A percentile compares a stretch with the other conserved stretches of the same genome.
phyloP scores from a whole-genome alignment of 1,284 basidiomycete species.

The Leccinum subrobustum region DNA sequence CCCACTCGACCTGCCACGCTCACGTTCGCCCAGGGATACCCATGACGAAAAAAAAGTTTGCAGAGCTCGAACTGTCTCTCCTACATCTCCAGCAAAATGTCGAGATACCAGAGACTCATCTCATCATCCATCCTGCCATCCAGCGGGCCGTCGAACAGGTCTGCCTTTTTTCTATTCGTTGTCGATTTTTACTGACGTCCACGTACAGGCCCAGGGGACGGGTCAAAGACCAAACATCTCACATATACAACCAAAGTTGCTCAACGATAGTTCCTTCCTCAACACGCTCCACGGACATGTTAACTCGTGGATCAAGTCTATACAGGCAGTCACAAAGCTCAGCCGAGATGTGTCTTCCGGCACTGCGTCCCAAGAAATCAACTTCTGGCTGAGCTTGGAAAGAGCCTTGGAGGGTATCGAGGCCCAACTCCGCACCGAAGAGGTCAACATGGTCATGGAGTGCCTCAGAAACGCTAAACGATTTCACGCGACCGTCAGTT shows the following conservation, averaged over 20 bases:
- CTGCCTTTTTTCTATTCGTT: conserved; percentile 15
- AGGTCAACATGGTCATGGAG: conserved; percentile 94
- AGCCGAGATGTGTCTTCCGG: conserved; percentile 92
- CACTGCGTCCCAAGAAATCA: conserved; percentile 97
- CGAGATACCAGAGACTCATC: neutral
- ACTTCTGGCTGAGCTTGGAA: conserved; percentile 43
- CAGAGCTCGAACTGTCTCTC: neutral
- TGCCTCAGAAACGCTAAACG: conserved; percentile 94
- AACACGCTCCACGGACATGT: conserved; percentile 94
- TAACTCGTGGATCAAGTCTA: conserved; percentile 98
- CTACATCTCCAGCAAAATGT: neutral
- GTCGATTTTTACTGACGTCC: conserved; percentile 13
- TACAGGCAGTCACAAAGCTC: conserved; percentile 95
- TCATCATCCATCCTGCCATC: neutral
- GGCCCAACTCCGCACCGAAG: conserved; percentile 86
- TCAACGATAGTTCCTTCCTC: conserved; percentile 89
- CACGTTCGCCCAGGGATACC: conserved; percentile 42
- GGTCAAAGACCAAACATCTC: conserved; percentile 71
- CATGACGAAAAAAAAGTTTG: conserved; percentile 1
- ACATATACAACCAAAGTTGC: conserved; percentile 68
- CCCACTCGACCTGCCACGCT: neutral
- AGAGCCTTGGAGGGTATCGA: conserved; percentile 93
- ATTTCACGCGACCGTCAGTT: conserved; percentile 96
- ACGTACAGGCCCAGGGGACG: conserved; percentile 49
- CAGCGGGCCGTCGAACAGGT: conserved; percentile 40